A percentile compares a stretch with the other conserved stretches of the same genome.
phyloP scores from a whole-genome alignment of 805 yeast species.

The Saccharomycopsis sp. region DNA sequence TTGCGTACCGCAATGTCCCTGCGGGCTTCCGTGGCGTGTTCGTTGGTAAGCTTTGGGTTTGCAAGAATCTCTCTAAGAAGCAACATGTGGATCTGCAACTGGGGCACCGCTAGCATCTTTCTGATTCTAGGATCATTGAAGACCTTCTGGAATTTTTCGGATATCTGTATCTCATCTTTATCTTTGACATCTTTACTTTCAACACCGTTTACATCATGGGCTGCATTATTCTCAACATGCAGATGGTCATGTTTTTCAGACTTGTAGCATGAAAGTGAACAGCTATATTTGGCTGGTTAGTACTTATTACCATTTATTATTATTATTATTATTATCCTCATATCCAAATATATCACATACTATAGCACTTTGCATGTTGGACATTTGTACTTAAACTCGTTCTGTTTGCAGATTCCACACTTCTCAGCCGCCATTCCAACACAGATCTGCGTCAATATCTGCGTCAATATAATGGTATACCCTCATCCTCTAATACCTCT shows the following conservation, averaged over 20 bases:
- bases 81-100: conserved; percentile 50
- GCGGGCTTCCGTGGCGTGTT: conserved; percentile 38
- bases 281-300: conserved; percentile 25
- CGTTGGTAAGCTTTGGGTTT: conserved; percentile 35
- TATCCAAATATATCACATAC: background rate
- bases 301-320: too few species aligned
- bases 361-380: conserved; percentile 36
- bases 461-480: too few species aligned
- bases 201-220: background rate
- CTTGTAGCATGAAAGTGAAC: conserved; percentile 58
- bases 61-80: conserved; percentile 42
- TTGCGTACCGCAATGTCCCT: conserved; percentile 51
- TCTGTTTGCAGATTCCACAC: conserved; percentile 32
- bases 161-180: conserved; percentile 15
- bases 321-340: too few species aligned
- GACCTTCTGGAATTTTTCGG: conserved; percentile 27
- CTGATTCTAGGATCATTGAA: conserved; percentile 35
- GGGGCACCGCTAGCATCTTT: conserved; percentile 39
- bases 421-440: conserved; percentile 3
- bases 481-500: too few species aligned
- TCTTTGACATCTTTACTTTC: background rate
- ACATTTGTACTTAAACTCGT: conserved; percentile 39
- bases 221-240: background rate
- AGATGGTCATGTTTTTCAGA: conserved; percentile 32
- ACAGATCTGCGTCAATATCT: too few species aligned